Evolutionary conservation across 1,284 basidiomycete species (phyloP).

Genomic region (Cerrena zonata): DNA sequence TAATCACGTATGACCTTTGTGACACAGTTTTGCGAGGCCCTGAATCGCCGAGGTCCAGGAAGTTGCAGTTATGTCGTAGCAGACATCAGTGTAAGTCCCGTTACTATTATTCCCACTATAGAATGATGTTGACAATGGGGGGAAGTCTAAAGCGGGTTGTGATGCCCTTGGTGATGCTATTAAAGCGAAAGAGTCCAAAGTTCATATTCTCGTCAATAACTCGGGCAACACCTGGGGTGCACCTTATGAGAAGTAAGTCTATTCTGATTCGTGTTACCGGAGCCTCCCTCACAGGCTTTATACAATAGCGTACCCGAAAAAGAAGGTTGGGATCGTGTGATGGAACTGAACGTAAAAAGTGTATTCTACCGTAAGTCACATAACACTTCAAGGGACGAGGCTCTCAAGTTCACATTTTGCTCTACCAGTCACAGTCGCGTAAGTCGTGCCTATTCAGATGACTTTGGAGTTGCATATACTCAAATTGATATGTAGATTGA

Average conservation of each 20-base stretch:
- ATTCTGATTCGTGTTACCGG: neutral
- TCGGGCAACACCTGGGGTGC: slow-evolving; percentile 79
- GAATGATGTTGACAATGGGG: neutral
- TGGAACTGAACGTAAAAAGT: slow-evolving; percentile 75
- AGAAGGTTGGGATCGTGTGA: slow-evolving; percentile 79
- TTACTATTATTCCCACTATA: neutral
- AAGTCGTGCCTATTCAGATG: slow-evolving; percentile 16
- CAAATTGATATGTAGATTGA: slow-evolving; percentile 35
- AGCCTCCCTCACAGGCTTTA: neutral
- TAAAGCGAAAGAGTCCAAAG: slow-evolving; percentile 60
- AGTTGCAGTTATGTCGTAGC: slow-evolving; percentile 68
- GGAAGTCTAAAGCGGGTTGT: slow-evolving; percentile 64
- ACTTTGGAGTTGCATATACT: too few species aligned
- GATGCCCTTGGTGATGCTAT: slow-evolving; percentile 67
- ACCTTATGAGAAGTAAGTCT: slow-evolving; percentile 47
- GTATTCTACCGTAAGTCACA: slow-evolving; percentile 64
- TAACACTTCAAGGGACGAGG: neutral
- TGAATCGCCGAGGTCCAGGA: slow-evolving; percentile 55
- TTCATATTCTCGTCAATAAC: slow-evolving; percentile 80
- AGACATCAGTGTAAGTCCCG: slow-evolving; percentile 56
- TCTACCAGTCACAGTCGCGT: slow-evolving; percentile 61
- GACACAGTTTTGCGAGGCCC: slow-evolving; percentile 51
- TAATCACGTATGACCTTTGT: slow-evolving; percentile 6
- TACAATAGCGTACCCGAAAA: slow-evolving; percentile 57
- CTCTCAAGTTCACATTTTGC: neutral